Evolutionary conservation across 345 rosid genomes (phyloP).

Genomic region (Conringia planisiliqua): DNA sequence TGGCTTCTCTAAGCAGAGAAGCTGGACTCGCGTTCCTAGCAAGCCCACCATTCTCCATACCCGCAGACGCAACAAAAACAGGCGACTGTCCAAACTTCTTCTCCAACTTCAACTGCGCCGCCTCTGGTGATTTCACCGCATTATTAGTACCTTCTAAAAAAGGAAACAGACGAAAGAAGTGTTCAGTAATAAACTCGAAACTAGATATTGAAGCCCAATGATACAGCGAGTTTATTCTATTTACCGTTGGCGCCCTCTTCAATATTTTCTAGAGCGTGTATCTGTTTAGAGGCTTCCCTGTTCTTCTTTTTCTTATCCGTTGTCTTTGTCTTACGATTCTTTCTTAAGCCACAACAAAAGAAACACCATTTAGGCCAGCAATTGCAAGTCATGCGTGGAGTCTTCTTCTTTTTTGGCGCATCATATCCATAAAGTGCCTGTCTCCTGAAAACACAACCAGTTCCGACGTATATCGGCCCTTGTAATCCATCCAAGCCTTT

Average conservation of each 20-base stretch:
- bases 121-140: slow-evolving; percentile 27
- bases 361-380: slow-evolving; percentile 86
- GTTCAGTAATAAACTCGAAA: not conserved
- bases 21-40: slow-evolving; percentile 50
- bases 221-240: not conserved
- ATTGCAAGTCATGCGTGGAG: slow-evolving; percentile 66
- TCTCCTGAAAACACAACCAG: slow-evolving; percentile 92
- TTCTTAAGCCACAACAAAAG: slow-evolving; percentile 47
- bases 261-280: slow-evolving; percentile 63
- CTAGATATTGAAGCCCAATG: not conserved
- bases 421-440: slow-evolving; percentile 82
- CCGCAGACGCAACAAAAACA: slow-evolving; percentile 52
- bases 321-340: slow-evolving; percentile 48
- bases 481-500: slow-evolving; percentile 92
- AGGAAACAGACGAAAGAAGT: not conserved
- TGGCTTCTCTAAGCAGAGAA: slow-evolving; percentile 65
- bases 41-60: slow-evolving; percentile 54
- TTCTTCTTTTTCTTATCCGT: slow-evolving; percentile 51
- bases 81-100: slow-evolving; percentile 77
- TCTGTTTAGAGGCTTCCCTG: slow-evolving; percentile 65
- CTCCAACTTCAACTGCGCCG: slow-evolving; percentile 41
- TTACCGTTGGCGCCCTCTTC: slow-evolving; percentile 68
- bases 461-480: slow-evolving; percentile 94
- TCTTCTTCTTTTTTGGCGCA: slow-evolving; percentile 74
- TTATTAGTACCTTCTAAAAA: not conserved